A percentile compares a stretch with the other conserved stretches of the same genome.
Conservation (phyloP, 257 asterid genomes). For the Capsicum pubescens region DNA sequence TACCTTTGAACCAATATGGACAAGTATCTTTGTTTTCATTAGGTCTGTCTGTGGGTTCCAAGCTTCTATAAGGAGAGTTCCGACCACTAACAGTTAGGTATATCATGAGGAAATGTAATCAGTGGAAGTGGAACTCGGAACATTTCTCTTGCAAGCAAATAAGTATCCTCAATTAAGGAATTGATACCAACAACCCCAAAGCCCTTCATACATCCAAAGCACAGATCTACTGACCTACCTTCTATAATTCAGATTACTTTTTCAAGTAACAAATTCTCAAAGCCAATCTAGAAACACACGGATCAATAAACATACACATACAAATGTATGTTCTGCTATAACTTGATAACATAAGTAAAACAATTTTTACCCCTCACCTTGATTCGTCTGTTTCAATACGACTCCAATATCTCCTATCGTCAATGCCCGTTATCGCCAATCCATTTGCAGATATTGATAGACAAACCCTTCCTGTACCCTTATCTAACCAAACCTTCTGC, state of each 20-base stretch:
- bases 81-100: neutral
- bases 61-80: neutral
- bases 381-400: constrained; percentile 85
- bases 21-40: neutral
- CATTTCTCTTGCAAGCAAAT: constrained; percentile 14
- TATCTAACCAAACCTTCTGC: constrained; percentile 95
- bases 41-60: neutral
- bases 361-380: constrained; percentile 53
- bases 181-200: neutral
- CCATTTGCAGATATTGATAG: constrained; percentile 72
- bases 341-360: neutral
- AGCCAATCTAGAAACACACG: constrained; percentile 29
- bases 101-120: neutral
- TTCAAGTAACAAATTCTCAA: neutral
- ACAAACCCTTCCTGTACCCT: constrained; percentile 66
- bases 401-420: constrained; percentile 92
- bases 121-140: neutral
- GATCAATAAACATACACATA: constrained; percentile 31
- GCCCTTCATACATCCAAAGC: neutral
- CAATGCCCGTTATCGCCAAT: constrained; percentile 83
- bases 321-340: neutral
- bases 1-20: neutral
- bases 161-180: neutral
- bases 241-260: neutral
- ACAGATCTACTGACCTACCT: neutral